Evolutionary conservation across 306 rosid species (phyloP), one percentile per base, ranked within the genome.

Genomic region (Prunus kanzakura): DNA sequence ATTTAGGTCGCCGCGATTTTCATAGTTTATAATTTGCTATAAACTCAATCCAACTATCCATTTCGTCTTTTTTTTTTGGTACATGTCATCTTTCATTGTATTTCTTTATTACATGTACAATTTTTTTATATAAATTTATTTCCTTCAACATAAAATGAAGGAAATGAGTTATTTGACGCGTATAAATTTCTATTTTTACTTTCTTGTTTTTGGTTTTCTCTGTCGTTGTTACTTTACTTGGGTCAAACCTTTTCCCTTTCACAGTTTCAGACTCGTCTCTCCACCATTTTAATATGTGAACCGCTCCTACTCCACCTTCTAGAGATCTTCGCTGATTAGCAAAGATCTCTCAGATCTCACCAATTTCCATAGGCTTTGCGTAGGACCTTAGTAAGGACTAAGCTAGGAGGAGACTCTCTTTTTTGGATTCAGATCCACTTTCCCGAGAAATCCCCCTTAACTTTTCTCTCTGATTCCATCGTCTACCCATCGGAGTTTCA

Each of bases 321-420:
- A 30, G 87, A 52, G 81, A 62, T 80, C 84, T 85, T 64, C 72
- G 79, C 79, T 69, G 9, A 51, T n/a, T 4, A 11, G 77, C 82
- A 64, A 63, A 82, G 88, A 71, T 84, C 85, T 82, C 79, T 70
- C 52, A n/a, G 49, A 29, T 54, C 64, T n/a, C 51, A 35, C 49
- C 27, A 4, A 4, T 19, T 10, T 64, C 69, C 6, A 19, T 11
- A 18, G 69, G 69, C 50, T 35, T 63, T 35, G 19, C 50, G 4
- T 19, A 32, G 25, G 49, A 64, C 18, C 12, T 15, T n/a, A 30
- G 67, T 29, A 15, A 63, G 41, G 19, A 2, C 35, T 15, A 30
- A 30, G 45, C 13, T 15, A 30, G 67, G 22, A 54, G 58, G 9
- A 38, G 43, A 38, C 43, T 38, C 9, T 3, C 23, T 19, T 57